phyloP scores from a whole-genome alignment of 345 rosid species.

The Moringa oleifera region DNA sequence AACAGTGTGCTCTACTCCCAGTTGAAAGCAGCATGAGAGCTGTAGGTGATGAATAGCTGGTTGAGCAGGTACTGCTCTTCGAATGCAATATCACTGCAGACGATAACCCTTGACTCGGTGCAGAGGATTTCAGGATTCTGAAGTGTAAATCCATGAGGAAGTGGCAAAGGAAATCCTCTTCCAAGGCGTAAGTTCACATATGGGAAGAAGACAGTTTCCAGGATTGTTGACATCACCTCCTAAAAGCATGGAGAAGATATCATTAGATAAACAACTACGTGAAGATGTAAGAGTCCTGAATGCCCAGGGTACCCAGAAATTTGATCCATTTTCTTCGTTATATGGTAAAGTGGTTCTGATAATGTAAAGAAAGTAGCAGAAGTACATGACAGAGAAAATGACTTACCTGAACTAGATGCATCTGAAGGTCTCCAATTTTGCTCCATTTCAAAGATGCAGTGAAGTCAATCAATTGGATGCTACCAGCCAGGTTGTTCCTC shows the following conservation, averaged over 20 bases:
- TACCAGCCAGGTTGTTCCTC: slow-evolving; percentile 45
- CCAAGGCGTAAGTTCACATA: slow-evolving; percentile 44
- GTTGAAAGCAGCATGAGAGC: too few relatives aligned
- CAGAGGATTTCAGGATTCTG: slow-evolving; percentile 38
- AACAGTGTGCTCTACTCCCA: too few relatives aligned
- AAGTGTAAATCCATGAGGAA: slow-evolving; percentile 36
- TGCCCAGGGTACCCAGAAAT: too few relatives aligned
- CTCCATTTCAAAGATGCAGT: slow-evolving; percentile 50
- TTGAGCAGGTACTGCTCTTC: too few relatives aligned
- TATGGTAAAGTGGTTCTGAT: background rate
- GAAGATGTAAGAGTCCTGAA: background rate
- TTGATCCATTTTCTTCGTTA: too few relatives aligned
- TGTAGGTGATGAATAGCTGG: too few relatives aligned
- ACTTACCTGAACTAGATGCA: slow-evolving; percentile 46
- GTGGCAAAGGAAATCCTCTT: slow-evolving; percentile 59
- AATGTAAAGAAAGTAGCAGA: too few relatives aligned
- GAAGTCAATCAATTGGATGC: slow-evolving; percentile 35
- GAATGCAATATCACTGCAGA: slow-evolving; percentile 37
- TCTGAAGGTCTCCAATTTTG: slow-evolving; percentile 42
- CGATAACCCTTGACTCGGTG: slow-evolving; percentile 25
- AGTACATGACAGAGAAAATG: too few relatives aligned
- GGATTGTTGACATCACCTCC: slow-evolving; percentile 33
- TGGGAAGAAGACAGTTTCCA: slow-evolving; percentile 48
- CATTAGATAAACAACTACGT: slow-evolving; percentile 6
- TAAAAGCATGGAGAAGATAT: slow-evolving; percentile 23